phyloP scores from a whole-genome alignment of 2,329 filamentous ascomycete genomes.

The Fusarium pilosicola region DNA sequence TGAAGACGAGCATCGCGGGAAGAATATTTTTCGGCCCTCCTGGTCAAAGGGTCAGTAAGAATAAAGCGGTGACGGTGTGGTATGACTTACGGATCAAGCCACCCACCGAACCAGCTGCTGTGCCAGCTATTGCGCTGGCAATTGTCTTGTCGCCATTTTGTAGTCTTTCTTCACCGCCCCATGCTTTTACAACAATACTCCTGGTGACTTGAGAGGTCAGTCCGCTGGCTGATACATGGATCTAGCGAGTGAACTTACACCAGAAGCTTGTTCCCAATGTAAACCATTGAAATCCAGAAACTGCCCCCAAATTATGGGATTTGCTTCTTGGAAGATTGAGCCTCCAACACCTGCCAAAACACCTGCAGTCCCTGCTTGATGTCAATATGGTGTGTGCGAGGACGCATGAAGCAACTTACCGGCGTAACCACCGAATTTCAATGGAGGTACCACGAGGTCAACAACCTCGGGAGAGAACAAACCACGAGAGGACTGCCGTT shows the following conservation, averaged over 20 bases:
- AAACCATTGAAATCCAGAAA: slow-evolving; percentile 84
- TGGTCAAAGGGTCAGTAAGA: slow-evolving; percentile 43
- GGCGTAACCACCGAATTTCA: slow-evolving; percentile 68
- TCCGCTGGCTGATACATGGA: not conserved
- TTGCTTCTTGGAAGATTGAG: slow-evolving; percentile 75
- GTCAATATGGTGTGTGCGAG: slow-evolving; percentile 28
- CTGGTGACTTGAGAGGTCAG: slow-evolving; percentile 57
- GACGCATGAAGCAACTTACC: slow-evolving; percentile 54
- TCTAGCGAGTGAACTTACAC: slow-evolving; percentile 60
- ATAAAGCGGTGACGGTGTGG: not conserved
- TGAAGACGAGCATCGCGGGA: slow-evolving; percentile 61
- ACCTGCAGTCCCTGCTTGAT: slow-evolving; percentile 65
- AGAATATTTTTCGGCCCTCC: slow-evolving; percentile 64
- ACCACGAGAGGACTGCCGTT: slow-evolving; percentile 46
- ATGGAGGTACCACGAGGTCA: slow-evolving; percentile 59
- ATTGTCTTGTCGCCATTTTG: slow-evolving; percentile 68
- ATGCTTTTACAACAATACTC: slow-evolving; percentile 57
- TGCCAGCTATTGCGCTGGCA: slow-evolving; percentile 77
- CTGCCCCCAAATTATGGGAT: slow-evolving; percentile 75
- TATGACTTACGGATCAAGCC: slow-evolving; percentile 62
- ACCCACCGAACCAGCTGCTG: slow-evolving; percentile 71
- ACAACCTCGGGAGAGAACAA: slow-evolving; percentile 56
- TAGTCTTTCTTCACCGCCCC: slow-evolving; percentile 63
- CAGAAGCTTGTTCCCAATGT: slow-evolving; percentile 80
- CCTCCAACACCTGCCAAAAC: slow-evolving; percentile 72